These are phyloP conservation scores for Pancytospora philotis DNA, from an alignment of 371 early-diverging fungal species.

Conservation along the genomic window DNA sequence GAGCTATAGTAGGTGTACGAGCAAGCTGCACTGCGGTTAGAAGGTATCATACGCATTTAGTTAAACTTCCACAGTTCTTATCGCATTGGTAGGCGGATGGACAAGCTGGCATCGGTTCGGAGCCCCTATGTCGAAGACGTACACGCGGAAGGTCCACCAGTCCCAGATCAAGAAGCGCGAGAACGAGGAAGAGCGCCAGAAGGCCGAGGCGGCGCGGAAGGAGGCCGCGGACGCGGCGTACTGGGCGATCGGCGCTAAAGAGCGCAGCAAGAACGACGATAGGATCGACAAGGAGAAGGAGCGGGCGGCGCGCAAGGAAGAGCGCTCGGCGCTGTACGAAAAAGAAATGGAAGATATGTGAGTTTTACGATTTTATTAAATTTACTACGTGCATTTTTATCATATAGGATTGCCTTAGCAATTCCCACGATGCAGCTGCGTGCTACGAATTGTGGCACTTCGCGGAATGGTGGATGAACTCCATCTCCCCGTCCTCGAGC, in stretches of 20 bases:
- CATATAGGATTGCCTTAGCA: too few species aligned
- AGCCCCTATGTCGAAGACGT: slow-evolving; percentile 12
- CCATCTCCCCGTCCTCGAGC: slow-evolving; percentile 4
- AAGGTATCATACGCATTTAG: too few species aligned
- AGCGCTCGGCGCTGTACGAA: slow-evolving; percentile 14
- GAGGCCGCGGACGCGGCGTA: slow-evolving; percentile 5
- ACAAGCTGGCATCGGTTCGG: too few species aligned
- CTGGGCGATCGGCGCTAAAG: slow-evolving; percentile 6
- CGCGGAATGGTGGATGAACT: slow-evolving; percentile 1
- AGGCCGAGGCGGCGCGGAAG: background rate
- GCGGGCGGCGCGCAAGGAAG: slow-evolving; percentile 1
- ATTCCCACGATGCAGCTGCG: too few species aligned
- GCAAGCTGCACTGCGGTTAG: too few species aligned
- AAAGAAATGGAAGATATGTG: slow-evolving; percentile 15
- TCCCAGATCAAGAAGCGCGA: background rate
- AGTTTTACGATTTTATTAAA: background rate
- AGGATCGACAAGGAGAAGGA: slow-evolving; percentile 1
- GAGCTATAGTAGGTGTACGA: too few species aligned
- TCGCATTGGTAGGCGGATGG: too few species aligned
- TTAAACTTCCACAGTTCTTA: too few species aligned
- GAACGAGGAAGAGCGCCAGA: slow-evolving; percentile 6
- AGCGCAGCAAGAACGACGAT: background rate
- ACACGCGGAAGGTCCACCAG: slow-evolving; percentile 7
- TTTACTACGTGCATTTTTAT: background rate
- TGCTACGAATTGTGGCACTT: background rate